Conservation (phyloP, 805 yeast genomes). For the Phaffomyces thermotolerans region DNA sequence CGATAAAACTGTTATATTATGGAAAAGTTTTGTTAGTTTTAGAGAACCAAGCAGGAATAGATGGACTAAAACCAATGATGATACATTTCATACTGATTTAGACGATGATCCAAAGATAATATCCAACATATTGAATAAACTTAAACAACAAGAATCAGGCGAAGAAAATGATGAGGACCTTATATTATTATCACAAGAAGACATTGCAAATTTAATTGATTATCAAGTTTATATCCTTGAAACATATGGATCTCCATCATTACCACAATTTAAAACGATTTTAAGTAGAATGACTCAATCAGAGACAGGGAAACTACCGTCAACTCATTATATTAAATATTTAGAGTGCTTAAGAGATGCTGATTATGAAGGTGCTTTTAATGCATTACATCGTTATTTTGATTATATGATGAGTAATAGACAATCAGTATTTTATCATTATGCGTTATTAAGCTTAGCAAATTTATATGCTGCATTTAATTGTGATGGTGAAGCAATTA, state of each 20-base stretch:
- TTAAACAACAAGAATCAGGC: slow-evolving; percentile 1
- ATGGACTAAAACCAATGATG: slow-evolving; percentile 21
- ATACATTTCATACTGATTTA: slow-evolving; percentile 15
- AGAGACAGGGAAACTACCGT: slow-evolving; percentile 36
- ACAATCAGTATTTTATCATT: slow-evolving; percentile 62
- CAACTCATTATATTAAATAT: slow-evolving; percentile 50
- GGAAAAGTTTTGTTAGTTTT: slow-evolving; percentile 34
- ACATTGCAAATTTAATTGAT: slow-evolving; percentile 41
- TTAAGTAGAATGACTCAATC: slow-evolving; percentile 41
- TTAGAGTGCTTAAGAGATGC: slow-evolving; percentile 49
- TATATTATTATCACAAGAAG: slow-evolving; percentile 42
- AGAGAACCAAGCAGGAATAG: slow-evolving; percentile 20
- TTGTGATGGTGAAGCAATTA: slow-evolving; percentile 51
- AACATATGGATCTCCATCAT: slow-evolving; percentile 42
- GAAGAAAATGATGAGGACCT: slow-evolving; percentile 12
- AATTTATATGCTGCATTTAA: slow-evolving; percentile 64
- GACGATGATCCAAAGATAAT: slow-evolving; percentile 17
- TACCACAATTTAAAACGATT: slow-evolving; percentile 34
- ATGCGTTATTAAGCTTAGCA: slow-evolving; percentile 68
- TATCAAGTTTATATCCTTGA: slow-evolving; percentile 49
- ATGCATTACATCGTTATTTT: slow-evolving; percentile 55
- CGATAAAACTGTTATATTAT: slow-evolving; percentile 37
- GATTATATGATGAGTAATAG: slow-evolving; percentile 72
- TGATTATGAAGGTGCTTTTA: slow-evolving; percentile 49
- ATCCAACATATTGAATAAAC: slow-evolving; percentile 9